A percentile compares a stretch with the other conserved stretches of the same genome.
Evolutionary conservation across 2,329 filamentous ascomycete species (phyloP).

Genomic region (Aspergillus puulaauensis): DNA sequence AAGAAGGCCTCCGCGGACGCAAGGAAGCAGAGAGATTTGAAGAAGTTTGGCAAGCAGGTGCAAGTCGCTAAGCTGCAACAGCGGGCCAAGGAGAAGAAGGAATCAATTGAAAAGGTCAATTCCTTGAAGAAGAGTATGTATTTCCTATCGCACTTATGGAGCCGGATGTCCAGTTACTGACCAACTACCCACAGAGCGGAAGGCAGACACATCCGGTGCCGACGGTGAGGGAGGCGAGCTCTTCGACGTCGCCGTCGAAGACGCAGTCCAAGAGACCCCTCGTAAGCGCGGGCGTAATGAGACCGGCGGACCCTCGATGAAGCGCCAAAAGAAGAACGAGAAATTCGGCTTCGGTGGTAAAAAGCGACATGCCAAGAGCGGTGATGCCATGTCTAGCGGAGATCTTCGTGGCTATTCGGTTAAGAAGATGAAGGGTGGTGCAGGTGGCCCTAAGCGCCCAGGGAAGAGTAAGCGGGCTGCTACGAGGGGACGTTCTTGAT

Average conservation of each 20-base stretch:
- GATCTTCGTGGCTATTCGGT: slow-evolving; percentile 79
- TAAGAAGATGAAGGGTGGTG: slow-evolving; percentile 74
- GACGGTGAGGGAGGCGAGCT: slow-evolving; percentile 71
- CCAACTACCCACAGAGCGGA: slow-evolving; percentile 64
- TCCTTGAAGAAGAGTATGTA: slow-evolving; percentile 88
- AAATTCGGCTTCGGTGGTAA: slow-evolving; percentile 97
- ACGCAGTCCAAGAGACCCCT: slow-evolving; percentile 59
- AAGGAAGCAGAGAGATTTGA: slow-evolving; percentile 86
- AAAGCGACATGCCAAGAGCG: slow-evolving; percentile 88
- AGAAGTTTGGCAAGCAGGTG: slow-evolving; percentile 99
- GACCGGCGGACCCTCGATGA: slow-evolving; percentile 50
- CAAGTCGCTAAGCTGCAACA: slow-evolving; percentile 96
- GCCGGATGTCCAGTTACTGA: neutral
- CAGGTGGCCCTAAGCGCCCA: slow-evolving; percentile 46
- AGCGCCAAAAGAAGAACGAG: slow-evolving; percentile 89
- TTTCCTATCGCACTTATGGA: neutral
- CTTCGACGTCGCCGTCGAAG: slow-evolving; percentile 86
- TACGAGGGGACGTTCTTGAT: slow-evolving; percentile 26
- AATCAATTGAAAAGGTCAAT: slow-evolving; percentile 94
- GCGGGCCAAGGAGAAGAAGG: slow-evolving; percentile 84
- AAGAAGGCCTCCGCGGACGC: slow-evolving; percentile 94
- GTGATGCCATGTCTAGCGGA: slow-evolving; percentile 77
- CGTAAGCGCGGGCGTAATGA: slow-evolving; percentile 44
- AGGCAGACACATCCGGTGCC: slow-evolving; percentile 60
- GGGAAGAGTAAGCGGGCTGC: slow-evolving; percentile 53